Conservation (phyloP, 164 flowering plant species). For the Buxus sempervirens region DNA sequence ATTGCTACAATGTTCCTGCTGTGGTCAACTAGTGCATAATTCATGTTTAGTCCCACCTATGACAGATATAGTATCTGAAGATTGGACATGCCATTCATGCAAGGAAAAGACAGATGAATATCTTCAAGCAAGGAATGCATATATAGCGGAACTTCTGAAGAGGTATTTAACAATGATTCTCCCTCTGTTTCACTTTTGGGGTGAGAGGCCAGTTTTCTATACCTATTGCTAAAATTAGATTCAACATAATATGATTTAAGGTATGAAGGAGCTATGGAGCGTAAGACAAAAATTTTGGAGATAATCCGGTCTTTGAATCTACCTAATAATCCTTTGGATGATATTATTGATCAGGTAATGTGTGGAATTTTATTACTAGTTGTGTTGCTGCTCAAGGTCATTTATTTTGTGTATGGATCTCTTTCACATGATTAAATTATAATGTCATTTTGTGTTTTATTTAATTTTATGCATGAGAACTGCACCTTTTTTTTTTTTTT, state of each 20-base stretch:
- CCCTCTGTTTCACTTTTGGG: neutral
- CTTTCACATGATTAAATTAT: too few species aligned
- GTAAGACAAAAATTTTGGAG: conserved; percentile 74
- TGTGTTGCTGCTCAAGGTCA: too few species aligned
- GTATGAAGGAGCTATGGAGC: conserved; percentile 83
- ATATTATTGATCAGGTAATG: conserved; percentile 85
- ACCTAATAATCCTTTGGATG: conserved; percentile 97
- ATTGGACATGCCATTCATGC: conserved; percentile 91
- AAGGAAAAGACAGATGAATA: conserved; percentile 88
- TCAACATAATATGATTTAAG: conserved; percentile 30
- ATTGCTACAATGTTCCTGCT: conserved; percentile 83
- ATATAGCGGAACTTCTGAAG: conserved; percentile 60
- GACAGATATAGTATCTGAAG: conserved; percentile 42
- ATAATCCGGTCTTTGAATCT: conserved; percentile 82
- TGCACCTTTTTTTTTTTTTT: too few species aligned
- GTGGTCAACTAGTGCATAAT: conserved; percentile 75
- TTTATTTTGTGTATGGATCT: too few species aligned
- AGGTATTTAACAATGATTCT: conserved; percentile 38
- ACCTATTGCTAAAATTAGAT: neutral
- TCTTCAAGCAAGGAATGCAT: conserved; percentile 58
- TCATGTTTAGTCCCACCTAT: conserved; percentile 74
- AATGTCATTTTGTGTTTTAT: too few species aligned
- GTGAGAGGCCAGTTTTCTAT: neutral
- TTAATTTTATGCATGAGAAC: too few species aligned
- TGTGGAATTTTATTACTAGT: too few species aligned